Percentiles rank a stretch among this genome's conserved stretches.
Conservation (phyloP, 192 early-diverging fungal genomes). For the Phycomyces nitens region DNA sequence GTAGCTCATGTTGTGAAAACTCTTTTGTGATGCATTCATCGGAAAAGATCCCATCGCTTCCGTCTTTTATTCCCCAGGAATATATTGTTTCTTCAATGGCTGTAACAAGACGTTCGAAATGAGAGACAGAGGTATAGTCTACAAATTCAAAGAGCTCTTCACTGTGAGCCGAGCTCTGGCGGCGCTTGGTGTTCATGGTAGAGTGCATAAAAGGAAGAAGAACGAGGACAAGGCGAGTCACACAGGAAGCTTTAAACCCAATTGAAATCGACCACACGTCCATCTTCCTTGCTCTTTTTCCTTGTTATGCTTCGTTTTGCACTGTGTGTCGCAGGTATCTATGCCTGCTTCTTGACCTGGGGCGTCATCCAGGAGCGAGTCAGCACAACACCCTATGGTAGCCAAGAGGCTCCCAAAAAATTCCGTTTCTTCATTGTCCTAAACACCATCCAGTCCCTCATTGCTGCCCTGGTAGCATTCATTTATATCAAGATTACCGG, state of each 20-base stretch:
- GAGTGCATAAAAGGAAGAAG: constrained; percentile 4
- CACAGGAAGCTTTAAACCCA: neutral
- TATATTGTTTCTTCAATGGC: constrained; percentile 57
- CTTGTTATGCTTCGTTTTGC: constrained; percentile 44
- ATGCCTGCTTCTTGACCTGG: constrained; percentile 96
- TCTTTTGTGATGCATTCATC: constrained; percentile 24
- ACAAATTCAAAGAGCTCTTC: constrained; percentile 74
- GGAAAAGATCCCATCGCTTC: constrained; percentile 46
- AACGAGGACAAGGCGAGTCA: constrained; percentile 4
- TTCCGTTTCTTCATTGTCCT: constrained; percentile 94
- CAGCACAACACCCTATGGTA: constrained; percentile 74
- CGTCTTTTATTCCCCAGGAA: constrained; percentile 56
- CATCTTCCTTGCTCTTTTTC: constrained; percentile 1
- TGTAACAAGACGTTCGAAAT: constrained; percentile 62
- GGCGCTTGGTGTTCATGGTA: neutral
- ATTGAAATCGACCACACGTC: neutral
- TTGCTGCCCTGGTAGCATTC: constrained; percentile 70
- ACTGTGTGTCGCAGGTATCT: constrained; percentile 68
- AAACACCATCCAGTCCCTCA: constrained; percentile 80
- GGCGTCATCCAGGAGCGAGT: constrained; percentile 92
- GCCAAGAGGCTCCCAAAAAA: constrained; percentile 25
- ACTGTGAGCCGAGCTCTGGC: constrained; percentile 24
- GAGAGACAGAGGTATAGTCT: constrained; percentile 69
- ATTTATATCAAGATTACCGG: constrained; percentile 65
- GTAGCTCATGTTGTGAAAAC: constrained; percentile 25